Evolutionary conservation across 768 basidiomycete species (phyloP).

Genomic region (Mycena pura): DNA sequence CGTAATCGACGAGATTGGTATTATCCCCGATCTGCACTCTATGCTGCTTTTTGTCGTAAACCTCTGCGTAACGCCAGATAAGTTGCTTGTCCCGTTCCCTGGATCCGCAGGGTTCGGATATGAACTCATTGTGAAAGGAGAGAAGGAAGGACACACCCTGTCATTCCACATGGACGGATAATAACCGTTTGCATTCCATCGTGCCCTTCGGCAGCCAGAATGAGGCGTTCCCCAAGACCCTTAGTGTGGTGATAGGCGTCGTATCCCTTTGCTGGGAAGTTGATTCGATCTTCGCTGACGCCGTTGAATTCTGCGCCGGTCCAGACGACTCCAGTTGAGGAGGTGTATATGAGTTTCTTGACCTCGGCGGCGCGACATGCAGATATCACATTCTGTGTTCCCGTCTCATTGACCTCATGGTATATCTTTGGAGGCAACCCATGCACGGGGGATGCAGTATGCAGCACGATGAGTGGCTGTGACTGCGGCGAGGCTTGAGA

Average conservation of each 20-base stretch:
- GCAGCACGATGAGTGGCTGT: constrained; percentile 52
- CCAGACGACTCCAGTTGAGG: constrained; percentile 57
- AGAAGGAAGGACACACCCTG: constrained; percentile 47
- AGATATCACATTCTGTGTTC: constrained; percentile 53
- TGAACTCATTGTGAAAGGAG: background rate
- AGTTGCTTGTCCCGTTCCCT: constrained; percentile 77
- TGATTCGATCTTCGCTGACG: constrained; percentile 56
- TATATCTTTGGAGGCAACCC: constrained; percentile 45
- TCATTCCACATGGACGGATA: constrained; percentile 61
- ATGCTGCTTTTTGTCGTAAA: constrained; percentile 41
- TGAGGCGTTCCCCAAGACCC: constrained; percentile 55
- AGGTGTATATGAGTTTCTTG: constrained; percentile 58
- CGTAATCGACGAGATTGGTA: constrained; percentile 59
- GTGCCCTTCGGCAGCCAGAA: constrained; percentile 49
- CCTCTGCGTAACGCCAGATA: constrained; percentile 63
- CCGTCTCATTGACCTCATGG: constrained; percentile 59
- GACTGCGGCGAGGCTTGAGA: constrained; percentile 34
- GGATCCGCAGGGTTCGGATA: background rate
- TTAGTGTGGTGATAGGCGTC: constrained; percentile 64
- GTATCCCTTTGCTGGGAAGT: constrained; percentile 44
- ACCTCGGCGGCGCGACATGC: constrained; percentile 48
- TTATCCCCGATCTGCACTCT: constrained; percentile 55
- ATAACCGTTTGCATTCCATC: constrained; percentile 54
- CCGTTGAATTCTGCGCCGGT: constrained; percentile 51
- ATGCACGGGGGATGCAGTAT: constrained; percentile 59